Evolutionary conservation across 441 rosid species (phyloP).

Genomic region (Pelargonium citronellum): DNA sequence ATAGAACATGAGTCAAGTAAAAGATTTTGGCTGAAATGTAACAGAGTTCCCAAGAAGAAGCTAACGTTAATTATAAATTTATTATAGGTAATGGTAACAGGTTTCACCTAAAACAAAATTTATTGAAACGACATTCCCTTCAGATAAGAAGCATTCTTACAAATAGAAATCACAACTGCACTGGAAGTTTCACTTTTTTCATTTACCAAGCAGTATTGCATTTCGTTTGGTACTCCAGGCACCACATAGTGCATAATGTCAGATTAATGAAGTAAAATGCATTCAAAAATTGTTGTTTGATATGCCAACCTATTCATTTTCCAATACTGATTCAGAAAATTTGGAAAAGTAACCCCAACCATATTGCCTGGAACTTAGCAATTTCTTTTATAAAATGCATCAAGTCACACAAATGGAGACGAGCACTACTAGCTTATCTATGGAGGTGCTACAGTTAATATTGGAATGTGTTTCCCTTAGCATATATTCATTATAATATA

Average conservation of each 20-base stretch:
- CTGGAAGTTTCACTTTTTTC: neutral
- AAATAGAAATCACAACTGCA: neutral
- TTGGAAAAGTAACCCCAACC: neutral
- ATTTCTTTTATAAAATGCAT: neutral
- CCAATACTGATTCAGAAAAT: neutral
- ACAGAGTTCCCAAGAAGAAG: neutral
- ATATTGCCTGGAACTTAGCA: neutral
- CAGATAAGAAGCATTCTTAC: neutral
- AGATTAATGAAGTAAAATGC: neutral
- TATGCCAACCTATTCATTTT: neutral
- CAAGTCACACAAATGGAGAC: neutral
- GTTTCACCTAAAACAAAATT: too few relatives aligned
- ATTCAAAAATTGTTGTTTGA: neutral
- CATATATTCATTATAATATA: neutral
- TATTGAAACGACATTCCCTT: too few relatives aligned
- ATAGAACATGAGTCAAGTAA: too few relatives aligned
- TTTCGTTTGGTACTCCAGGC: neutral
- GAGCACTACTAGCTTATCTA: neutral
- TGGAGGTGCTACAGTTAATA: neutral
- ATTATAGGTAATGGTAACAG: too few relatives aligned
- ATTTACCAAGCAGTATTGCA: neutral
- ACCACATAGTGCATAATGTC: neutral
- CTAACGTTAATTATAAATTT: neutral
- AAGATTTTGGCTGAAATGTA: neutral
- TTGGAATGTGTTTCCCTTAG: neutral